phyloP scores from a whole-genome alignment of 1,139 yeast species.

The Pichia sp. region DNA sequence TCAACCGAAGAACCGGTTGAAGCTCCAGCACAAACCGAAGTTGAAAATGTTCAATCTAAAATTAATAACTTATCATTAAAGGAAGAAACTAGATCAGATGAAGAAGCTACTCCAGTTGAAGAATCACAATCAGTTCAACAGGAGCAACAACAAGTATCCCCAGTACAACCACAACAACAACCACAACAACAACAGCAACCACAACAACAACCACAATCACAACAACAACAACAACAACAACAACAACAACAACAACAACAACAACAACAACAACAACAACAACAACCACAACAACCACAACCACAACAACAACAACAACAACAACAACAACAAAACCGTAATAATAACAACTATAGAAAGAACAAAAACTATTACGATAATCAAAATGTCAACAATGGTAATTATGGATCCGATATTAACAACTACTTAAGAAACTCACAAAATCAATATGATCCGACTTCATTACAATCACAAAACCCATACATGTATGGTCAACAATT shows the following conservation, averaged over 20 bases:
- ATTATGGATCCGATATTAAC: conserved; percentile 25
- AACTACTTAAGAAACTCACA: conserved; percentile 26
- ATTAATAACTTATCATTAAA: neutral
- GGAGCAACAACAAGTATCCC: conserved; percentile 11
- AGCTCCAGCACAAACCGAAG: conserved; percentile 1
- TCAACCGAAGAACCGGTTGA: conserved; percentile 7
- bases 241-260: conserved; percentile 12
- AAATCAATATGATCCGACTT: conserved; percentile 21
- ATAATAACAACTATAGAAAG: conserved; percentile 1
- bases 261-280: conserved; percentile 23
- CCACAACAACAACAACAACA: conserved; percentile 15
- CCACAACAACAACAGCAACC: conserved; percentile 14
- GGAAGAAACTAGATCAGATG: neutral
- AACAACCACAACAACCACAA: conserved; percentile 14
- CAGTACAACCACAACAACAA: conserved; percentile 12
- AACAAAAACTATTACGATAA: conserved; percentile 18
- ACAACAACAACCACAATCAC: conserved; percentile 14
- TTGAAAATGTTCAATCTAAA: neutral
- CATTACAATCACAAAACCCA: conserved; percentile 15
- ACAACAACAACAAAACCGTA: conserved; percentile 11
- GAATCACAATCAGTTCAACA: neutral
- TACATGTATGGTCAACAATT: conserved; percentile 21
- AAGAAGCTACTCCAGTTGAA: neutral
- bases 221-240: conserved; percentile 2
- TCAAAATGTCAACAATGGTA: conserved; percentile 25